Evolutionary conservation across 1,139 yeast species (phyloP), one percentile per base, ranked within the genome.

Genomic region (Yamadazyma triangularis): DNA sequence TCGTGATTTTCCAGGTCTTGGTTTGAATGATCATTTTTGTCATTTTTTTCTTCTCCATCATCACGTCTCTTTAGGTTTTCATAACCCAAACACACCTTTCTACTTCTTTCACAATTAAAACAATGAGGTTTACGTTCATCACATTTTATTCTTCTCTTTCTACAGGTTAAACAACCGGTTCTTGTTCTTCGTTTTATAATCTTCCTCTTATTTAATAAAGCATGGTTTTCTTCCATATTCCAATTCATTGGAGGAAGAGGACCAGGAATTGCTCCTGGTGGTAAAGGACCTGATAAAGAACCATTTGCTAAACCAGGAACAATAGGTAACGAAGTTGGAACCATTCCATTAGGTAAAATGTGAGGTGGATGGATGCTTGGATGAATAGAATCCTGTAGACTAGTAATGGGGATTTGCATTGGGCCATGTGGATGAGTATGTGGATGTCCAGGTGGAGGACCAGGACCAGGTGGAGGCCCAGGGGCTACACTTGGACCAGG

Each of bases 111-210:
- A 52, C 94, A 84, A 52, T 84, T 83, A 47, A 63, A 67, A 50
- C 93, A 84, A 31, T 71, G 68, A 2, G 91, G 91, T 44, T 79
- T 82, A 30, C 80, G 58, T 54, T 82, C 91, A 50, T 81, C 91
- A 57, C 91, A 82, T 51, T 76, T 76, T 42, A 82, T 80, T 38
- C 88, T 62, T 47, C 89, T 63, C 45, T 76, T 74, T 26, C 89
- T 64, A 49, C 91, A 82, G 0, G 89, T 82, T 34, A 80, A 52
- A 49, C 91, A 82, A 2, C 91, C 91, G 0, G 89, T 79, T 51
- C 83, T 69, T 3, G 89, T 81, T 47, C 83, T 59, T 42, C 76
- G 53, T 53, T 66, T 65, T 25, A 69, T 65, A 25, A 63, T 64
- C 34, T 69, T 51, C 30, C 73, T 43, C 39, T 64, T 68, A 47